phyloP scores from a whole-genome alignment of 2,329 filamentous ascomycete species.

The Emergomyces orientalis region DNA sequence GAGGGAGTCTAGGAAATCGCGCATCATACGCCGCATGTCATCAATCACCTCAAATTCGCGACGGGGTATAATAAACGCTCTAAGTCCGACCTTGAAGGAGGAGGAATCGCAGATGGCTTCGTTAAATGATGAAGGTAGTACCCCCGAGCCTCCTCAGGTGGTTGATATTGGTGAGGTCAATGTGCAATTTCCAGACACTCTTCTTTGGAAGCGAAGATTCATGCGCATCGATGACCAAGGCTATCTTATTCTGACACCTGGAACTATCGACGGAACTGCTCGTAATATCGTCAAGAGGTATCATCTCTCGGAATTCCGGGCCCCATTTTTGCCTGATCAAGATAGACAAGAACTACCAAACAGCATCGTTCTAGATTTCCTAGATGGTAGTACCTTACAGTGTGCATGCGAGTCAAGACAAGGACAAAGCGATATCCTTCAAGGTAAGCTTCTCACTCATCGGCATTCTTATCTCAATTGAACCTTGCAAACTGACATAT shows the following conservation, averaged over 20 bases:
- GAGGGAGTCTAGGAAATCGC: slow-evolving; percentile 49
- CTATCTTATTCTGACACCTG: slow-evolving; percentile 68
- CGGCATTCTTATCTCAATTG: background rate
- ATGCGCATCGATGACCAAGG: slow-evolving; percentile 78
- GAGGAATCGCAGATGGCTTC: slow-evolving; percentile 27
- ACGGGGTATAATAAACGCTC: slow-evolving; percentile 37
- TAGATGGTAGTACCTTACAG: slow-evolving; percentile 53
- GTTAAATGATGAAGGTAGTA: slow-evolving; percentile 22
- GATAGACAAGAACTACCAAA: slow-evolving; percentile 89
- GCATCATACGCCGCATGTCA: slow-evolving; percentile 60
- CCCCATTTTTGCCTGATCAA: slow-evolving; percentile 74
- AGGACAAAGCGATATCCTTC: slow-evolving; percentile 44
- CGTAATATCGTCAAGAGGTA: slow-evolving; percentile 65
- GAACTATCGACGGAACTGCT: slow-evolving; percentile 51
- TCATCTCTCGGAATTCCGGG: slow-evolving; percentile 73
- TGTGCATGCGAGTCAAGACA: slow-evolving; percentile 52
- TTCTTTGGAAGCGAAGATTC: slow-evolving; percentile 91
- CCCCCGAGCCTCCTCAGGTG: slow-evolving; percentile 38
- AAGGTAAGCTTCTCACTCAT: slow-evolving; percentile 33
- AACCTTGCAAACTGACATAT: background rate
- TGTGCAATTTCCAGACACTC: slow-evolving; percentile 90
- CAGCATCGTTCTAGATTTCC: slow-evolving; percentile 59
- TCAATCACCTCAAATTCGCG: slow-evolving; percentile 45
- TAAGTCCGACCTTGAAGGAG: slow-evolving; percentile 31
- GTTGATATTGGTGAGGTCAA: slow-evolving; percentile 82